phyloP scores from a whole-genome alignment of 495 filamentous ascomycete species.

The Podospora didyma region DNA sequence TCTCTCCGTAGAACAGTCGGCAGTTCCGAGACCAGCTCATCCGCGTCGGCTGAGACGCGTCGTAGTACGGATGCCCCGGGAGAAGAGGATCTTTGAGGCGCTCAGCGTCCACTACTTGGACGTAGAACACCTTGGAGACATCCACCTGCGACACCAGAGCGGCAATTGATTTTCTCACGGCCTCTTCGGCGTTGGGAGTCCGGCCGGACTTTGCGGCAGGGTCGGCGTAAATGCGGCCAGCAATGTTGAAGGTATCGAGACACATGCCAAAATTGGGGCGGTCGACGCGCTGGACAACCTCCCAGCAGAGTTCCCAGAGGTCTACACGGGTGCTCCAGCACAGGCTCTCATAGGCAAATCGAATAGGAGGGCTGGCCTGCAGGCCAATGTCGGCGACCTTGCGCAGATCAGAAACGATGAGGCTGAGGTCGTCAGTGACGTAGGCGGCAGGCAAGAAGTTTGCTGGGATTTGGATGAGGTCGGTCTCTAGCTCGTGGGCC shows the following conservation, averaged over 20 bases:
- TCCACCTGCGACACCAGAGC: constrained; percentile 56
- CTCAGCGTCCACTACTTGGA: constrained; percentile 78
- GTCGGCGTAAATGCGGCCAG: constrained; percentile 70
- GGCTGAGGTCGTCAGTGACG: constrained; percentile 50
- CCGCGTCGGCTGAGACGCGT: constrained; percentile 56
- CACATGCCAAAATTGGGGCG: constrained; percentile 73
- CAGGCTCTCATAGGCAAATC: constrained; percentile 74
- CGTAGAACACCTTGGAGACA: constrained; percentile 67
- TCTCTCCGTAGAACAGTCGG: constrained; percentile 70
- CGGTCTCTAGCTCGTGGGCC: constrained; percentile 58
- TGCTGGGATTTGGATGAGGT: constrained; percentile 71
- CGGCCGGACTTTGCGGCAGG: constrained; percentile 52
- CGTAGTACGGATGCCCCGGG: constrained; percentile 60
- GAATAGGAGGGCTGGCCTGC: constrained; percentile 49
- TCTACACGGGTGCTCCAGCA: constrained; percentile 71
- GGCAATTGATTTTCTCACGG: constrained; percentile 53
- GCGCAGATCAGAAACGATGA: constrained; percentile 62
- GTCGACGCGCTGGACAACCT: constrained; percentile 61
- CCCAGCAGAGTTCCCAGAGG: constrained; percentile 69
- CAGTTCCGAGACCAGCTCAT: constrained; percentile 85
- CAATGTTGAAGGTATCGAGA: constrained; percentile 80
- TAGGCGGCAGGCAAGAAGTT: constrained; percentile 60
- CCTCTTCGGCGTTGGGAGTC: constrained; percentile 53
- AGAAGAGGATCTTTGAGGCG: constrained; percentile 55
- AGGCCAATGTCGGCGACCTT: constrained; percentile 63